phyloP scores from a whole-genome alignment of 164 flowering plant species.

The Tinospora cordifolia region DNA sequence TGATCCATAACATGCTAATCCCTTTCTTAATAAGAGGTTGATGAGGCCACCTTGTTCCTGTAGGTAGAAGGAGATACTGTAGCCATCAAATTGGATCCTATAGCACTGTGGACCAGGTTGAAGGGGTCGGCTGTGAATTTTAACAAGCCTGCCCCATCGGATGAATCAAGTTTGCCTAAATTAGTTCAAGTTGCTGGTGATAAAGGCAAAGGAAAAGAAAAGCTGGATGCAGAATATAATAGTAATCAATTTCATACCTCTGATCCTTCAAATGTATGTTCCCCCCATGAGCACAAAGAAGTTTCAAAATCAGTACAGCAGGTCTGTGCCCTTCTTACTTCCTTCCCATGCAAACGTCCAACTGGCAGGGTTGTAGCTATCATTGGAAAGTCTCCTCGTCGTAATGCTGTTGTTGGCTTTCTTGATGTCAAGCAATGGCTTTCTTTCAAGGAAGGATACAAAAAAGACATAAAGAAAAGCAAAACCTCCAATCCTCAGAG shows the following conservation, averaged over 20 bases:
- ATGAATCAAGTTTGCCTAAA: conserved; percentile 27
- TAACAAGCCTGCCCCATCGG: conserved; percentile 19
- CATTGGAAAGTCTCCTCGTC: conserved; percentile 56
- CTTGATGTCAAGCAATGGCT: conserved; percentile 55
- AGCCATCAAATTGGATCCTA: conserved; percentile 61
- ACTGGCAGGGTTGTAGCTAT: conserved; percentile 80
- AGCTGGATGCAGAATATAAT: conserved; percentile 25
- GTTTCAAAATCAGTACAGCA: conserved; percentile 29
- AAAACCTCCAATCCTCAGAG: conserved; percentile 18
- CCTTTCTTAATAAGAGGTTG: not conserved
- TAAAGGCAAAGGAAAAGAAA: conserved; percentile 40
- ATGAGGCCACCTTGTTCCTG: conserved; percentile 4
- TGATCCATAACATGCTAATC: not conserved
- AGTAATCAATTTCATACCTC: conserved; percentile 15
- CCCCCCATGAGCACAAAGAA: conserved; percentile 18
- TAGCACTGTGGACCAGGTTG: conserved; percentile 61
- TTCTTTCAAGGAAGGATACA: conserved; percentile 25
- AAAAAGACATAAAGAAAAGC: conserved; percentile 31
- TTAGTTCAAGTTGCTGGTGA: conserved; percentile 19
- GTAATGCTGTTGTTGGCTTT: conserved; percentile 66
- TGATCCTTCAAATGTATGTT: conserved; percentile 12
- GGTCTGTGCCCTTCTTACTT: conserved; percentile 37
- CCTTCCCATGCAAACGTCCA: conserved; percentile 67
- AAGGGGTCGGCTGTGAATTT: conserved; percentile 48
- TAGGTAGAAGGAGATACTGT: conserved; percentile 92